Evolutionary conservation across 352 stramenopile genomes (phyloP).

Genomic region (Globisporangium recalcitrans): DNA sequence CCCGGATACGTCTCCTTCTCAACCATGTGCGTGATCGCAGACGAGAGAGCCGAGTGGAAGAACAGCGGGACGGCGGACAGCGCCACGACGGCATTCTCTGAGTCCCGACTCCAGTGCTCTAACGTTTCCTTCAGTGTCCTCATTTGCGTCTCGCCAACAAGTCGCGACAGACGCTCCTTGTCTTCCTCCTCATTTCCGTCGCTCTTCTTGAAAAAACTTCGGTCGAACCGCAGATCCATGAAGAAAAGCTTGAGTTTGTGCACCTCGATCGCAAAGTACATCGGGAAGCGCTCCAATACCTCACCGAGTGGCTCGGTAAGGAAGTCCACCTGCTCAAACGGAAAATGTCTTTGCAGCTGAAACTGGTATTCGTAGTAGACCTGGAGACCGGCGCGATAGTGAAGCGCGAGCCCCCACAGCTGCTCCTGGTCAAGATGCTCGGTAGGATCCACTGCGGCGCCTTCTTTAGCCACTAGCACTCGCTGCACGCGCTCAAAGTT

Average conservation of each 20-base stretch:
- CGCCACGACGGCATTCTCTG: slow-evolving; percentile 31
- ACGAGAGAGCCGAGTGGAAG: slow-evolving; percentile 54
- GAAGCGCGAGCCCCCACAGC: slow-evolving; percentile 33
- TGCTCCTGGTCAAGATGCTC: slow-evolving; percentile 16
- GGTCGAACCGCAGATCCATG: slow-evolving; percentile 59
- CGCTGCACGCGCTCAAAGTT: slow-evolving; percentile 40
- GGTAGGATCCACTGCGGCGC: not conserved
- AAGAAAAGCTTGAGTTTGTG: slow-evolving; percentile 51
- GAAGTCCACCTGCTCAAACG: slow-evolving; percentile 39
- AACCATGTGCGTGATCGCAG: slow-evolving; percentile 39
- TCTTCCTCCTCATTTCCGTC: not conserved
- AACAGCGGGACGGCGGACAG: slow-evolving; percentile 57
- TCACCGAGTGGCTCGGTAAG: slow-evolving; percentile 24
- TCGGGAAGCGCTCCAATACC: slow-evolving; percentile 31
- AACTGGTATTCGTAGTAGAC: slow-evolving; percentile 69
- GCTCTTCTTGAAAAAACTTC: slow-evolving; percentile 30
- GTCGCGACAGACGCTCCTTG: not conserved
- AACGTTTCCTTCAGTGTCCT: slow-evolving; percentile 15
- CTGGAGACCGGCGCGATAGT: slow-evolving; percentile 55
- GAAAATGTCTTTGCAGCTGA: slow-evolving; percentile 45
- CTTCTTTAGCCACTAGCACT: slow-evolving; percentile 6
- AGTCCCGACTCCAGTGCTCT: slow-evolving; percentile 15
- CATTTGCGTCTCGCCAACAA: slow-evolving; percentile 35
- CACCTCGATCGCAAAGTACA: slow-evolving; percentile 41
- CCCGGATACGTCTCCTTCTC: slow-evolving; percentile 69